Evolutionary conservation across 768 basidiomycete genomes (phyloP), one percentile per base, ranked within the genome.

Genomic region (Collybia mongolica): DNA sequence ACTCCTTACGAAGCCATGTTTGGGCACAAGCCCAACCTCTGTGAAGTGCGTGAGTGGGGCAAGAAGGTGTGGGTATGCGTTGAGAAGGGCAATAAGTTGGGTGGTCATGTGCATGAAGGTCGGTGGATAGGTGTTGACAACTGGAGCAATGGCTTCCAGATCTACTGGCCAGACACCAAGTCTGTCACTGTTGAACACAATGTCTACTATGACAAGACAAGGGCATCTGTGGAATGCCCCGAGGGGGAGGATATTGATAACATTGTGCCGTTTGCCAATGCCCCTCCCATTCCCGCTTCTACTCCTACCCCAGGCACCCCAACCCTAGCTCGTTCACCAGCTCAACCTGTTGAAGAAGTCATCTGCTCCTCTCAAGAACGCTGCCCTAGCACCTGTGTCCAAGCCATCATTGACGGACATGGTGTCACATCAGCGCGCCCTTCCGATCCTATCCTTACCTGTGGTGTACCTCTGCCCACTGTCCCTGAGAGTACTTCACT

Each of bases 131-230:
- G 66, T 2, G 49, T 63, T 44, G 57, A 60, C 36, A 55, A 60
- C 4, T 41, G 57, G 20, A 58, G 56, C 26, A 60, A 63, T 49
- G 72, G 68, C 5, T 48, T 57, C 28, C 42, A 61, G 0, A 54
- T 75, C 7, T 73, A 68, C 44, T 73, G 68, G 68, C 65, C 64
- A 5, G 60, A 60, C 15, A 64, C 48, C n/a, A 42, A 53, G 1
- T 55, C 44, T 1, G 58, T 75, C 4, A 61, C 51, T 14, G 59
- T 68, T 5, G 65, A 73, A 52, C 39, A 58, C 5, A 69, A 65
- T 38, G 57, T 69, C 24, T 56, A 61, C 40, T 61, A 41, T 44
- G 57, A 59, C n/a, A 44, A 56, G 47, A 55, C 52, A 3, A n/a
- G 24, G 2, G 39, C 53, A 19, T 53, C 52, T 43, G 54, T 41